Percentiles rank a stretch among this genome's conserved stretches.
Conservation (phyloP, 2,329 filamentous ascomycete genomes). For the Pseudogymnoascus sp. region DNA sequence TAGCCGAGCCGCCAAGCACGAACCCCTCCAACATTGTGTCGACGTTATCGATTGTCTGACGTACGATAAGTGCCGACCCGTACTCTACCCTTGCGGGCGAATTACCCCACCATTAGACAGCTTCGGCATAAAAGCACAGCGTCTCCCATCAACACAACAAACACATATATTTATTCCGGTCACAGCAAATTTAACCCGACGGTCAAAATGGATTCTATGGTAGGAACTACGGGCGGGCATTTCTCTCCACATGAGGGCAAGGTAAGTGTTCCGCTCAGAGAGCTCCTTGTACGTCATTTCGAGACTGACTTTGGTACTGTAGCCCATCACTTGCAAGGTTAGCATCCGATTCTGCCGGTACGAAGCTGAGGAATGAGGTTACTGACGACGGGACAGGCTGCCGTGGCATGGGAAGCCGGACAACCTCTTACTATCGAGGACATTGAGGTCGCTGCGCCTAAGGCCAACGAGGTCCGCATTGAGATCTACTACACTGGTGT, state of each 20-base stretch:
- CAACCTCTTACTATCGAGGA: constrained; percentile 85
- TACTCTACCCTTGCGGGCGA: not conserved
- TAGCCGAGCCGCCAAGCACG: not conserved
- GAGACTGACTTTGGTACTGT: constrained; percentile 12
- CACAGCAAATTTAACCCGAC: not conserved
- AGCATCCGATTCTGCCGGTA: constrained; percentile 9
- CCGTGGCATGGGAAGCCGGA: constrained; percentile 93
- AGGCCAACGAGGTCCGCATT: constrained; percentile 91
- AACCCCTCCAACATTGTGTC: not conserved
- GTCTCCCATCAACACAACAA: not conserved
- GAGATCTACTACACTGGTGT: constrained; percentile 97
- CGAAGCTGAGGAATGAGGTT: not conserved
- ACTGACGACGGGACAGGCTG: constrained; percentile 47
- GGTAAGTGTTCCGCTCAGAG: not conserved
- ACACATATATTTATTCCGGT: not conserved
- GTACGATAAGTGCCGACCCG: not conserved
- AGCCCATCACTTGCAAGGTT: constrained; percentile 90
- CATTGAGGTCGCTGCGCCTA: constrained; percentile 81
- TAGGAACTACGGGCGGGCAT: not conserved
- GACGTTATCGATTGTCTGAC: not conserved
- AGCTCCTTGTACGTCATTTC: constrained; percentile 1
- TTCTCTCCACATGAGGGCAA: constrained; percentile 10
- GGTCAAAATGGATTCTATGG: constrained; percentile 10
- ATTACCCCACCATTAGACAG: not conserved
- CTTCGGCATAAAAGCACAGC: not conserved